A percentile compares a stretch with the other conserved stretches of the same genome.
Conservation (phyloP, 768 basidiomycete genomes). For the Suillus clintonianus region DNA sequence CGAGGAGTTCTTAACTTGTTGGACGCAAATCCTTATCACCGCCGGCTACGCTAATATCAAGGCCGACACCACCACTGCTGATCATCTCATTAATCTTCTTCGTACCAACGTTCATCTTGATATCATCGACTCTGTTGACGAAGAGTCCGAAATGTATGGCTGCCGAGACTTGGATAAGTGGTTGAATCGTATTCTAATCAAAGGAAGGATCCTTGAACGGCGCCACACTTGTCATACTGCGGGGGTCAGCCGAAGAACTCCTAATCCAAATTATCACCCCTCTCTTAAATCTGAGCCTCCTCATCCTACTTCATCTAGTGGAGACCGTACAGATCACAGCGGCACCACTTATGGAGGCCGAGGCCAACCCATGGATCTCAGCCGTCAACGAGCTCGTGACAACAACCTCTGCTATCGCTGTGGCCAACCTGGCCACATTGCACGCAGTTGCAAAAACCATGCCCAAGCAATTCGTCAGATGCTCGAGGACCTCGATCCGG, state of each 20-base stretch:
- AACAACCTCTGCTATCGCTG: slow-evolving; percentile 8
- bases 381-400: neutral
- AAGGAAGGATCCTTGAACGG: too few relatives aligned
- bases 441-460: neutral
- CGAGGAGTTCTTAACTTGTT: neutral
- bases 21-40: too few relatives aligned
- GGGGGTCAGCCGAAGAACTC: neutral
- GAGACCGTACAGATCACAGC: neutral
- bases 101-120: neutral
- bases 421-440: neutral
- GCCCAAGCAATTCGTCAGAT: neutral
- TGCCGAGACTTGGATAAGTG: neutral
- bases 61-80: neutral
- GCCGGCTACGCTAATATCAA: neutral
- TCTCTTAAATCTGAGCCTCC: too few relatives aligned
- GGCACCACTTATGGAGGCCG: slow-evolving; percentile 11
- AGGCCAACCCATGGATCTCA: slow-evolving; percentile 20
- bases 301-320: too few relatives aligned
- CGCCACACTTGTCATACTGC: neutral
- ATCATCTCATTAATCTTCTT: neutral
- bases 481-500: neutral
- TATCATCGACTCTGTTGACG: neutral
- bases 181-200: neutral
- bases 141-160: neutral
- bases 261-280: too few relatives aligned